Evolutionary conservation across 345 rosid species (phyloP), one percentile per base, ranked within the genome.

Genomic region (Aquilaria sinensis): DNA sequence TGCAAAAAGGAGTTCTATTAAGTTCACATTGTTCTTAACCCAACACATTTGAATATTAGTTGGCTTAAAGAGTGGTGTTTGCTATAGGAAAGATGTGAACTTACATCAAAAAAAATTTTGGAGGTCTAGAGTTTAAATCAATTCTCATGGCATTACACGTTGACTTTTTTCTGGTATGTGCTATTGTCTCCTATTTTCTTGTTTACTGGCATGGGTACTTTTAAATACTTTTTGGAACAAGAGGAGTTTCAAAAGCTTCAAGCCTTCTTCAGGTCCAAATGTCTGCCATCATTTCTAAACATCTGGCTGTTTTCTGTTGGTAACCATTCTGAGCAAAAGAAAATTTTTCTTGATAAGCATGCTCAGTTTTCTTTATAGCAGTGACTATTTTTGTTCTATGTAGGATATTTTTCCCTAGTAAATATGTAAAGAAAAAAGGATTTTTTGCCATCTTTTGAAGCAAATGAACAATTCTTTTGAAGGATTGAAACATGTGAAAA

Each of bases 11-110:
- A 64, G 86, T 90, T 1, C 81, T 89, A 60, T 80, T 96, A 74
- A 88, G 92, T 53, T 85, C 99, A 32, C 99, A 87, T 80, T 84
- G 81, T 70, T 79, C 96, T 71, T 96, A 95, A 70, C 85, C 90
- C 9, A 95, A 91, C 72, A 87, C 84, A 33, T 57, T 91, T 71
- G 97, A 85, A 73, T 89, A 73, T 78, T 96, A 91, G 41, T 74
- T 91, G 96, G 96, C 97, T n/a, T 23, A 50, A 82, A 76, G 96
- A 85, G 11, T 95, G 99, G 99, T 68, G 77, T 52, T 69, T 89
- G 66, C 82, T 63, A 53, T 81, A 75, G 67, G 81, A 80, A 59
- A 84, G 80, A 77, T 60, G 60, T 11, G 76, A 85, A 12, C 50
- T 23, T 10, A 60, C 71, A 11, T 70, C 72, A 83, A 62, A 67